Evolutionary conservation across 495 filamentous ascomycete species (phyloP), one percentile per base, ranked within the genome.

Genomic region (Aspergillus campestris): DNA sequence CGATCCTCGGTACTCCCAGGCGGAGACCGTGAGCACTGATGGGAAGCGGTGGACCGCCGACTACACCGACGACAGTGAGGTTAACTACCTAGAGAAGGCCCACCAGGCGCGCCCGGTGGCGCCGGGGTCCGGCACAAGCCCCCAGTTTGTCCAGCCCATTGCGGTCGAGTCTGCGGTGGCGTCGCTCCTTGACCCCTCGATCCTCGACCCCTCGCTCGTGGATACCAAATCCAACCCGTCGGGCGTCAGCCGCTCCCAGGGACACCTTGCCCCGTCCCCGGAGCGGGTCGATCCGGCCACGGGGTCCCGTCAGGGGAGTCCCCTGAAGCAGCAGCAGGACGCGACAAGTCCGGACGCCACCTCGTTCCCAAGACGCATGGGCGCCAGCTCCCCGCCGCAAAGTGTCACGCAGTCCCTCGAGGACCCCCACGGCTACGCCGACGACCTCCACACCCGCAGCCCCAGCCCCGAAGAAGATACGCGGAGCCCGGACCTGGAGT

Each of bases 101-200:
- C 70, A 79, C 27, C 71, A 81, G 35, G 83, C 79, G 13, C 83
- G 86, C 49, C 75, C 82, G 39, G 79, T 94, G 14, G 53, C 53
- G 1, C 75, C 76, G 36, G 77, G 76, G 3, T 62, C 83, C 24
- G 83, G 75, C 30, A 77, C 81, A 12, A 94, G 88, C 49, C 84
- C 88, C 12, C 72, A 84, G 40, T 85, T 85, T 56, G 74, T 89
- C 2, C 80, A 86, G 40, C 82, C 81, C 3, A 46, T 74, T n/a
- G 83, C 73, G 6, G 82, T 91, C 5, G 88, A 94, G 61, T 95
- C 89, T 30, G 83, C 83, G 15, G 89, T 95, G 31, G 90, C 89
- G 8, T 94, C 88, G 7, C 71, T 96, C 7, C 77, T 88, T 38
- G 86, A 94, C 31, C 84, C 82, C 7, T 91, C 89, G 3, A 72